Evolutionary conservation across 2,329 filamentous ascomycete genomes (phyloP).

Genomic region (Penicillium verrucosum): DNA sequence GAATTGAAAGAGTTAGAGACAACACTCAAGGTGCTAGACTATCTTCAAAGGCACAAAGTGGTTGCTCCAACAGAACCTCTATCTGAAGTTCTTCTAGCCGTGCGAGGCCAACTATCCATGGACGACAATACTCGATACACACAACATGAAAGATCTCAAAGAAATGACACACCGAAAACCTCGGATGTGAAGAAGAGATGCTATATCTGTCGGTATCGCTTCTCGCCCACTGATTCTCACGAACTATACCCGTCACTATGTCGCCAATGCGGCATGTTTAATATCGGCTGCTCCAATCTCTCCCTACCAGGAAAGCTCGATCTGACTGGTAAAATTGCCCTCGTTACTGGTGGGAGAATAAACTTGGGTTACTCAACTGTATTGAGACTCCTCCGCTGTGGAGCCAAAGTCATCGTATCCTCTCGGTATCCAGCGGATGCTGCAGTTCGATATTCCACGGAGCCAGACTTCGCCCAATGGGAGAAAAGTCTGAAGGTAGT

Average conservation of each 20-base stretch:
- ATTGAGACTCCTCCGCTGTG: conserved; percentile 35
- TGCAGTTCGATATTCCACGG: conserved; percentile 25
- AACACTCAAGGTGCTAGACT: conserved; percentile 20
- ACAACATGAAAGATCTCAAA: neutral
- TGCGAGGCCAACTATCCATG: conserved; percentile 10
- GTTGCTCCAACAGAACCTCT: conserved; percentile 7
- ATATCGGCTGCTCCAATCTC: conserved; percentile 27
- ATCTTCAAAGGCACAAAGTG: conserved; percentile 14
- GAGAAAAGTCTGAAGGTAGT: conserved; percentile 26
- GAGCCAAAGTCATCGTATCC: conserved; percentile 36
- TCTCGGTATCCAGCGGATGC: conserved; percentile 38
- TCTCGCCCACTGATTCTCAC: conserved; percentile 16
- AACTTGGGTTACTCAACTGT: conserved; percentile 37
- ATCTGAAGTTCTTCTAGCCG: conserved; percentile 6
- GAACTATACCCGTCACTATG: conserved; percentile 33
- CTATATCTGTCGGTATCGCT: conserved; percentile 34
- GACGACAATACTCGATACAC: conserved; percentile 1
- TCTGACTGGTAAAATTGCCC: conserved; percentile 26
- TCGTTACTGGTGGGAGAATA: conserved; percentile 38
- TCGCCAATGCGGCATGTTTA: conserved; percentile 36
- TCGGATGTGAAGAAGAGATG: conserved; percentile 17
- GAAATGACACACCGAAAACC: neutral
- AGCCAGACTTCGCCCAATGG: conserved; percentile 14
- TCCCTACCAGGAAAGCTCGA: conserved; percentile 30
- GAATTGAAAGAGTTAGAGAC: conserved; percentile 12